Evolutionary conservation across 768 basidiomycete species (phyloP).

Genomic region (Kwoniella sp.): DNA sequence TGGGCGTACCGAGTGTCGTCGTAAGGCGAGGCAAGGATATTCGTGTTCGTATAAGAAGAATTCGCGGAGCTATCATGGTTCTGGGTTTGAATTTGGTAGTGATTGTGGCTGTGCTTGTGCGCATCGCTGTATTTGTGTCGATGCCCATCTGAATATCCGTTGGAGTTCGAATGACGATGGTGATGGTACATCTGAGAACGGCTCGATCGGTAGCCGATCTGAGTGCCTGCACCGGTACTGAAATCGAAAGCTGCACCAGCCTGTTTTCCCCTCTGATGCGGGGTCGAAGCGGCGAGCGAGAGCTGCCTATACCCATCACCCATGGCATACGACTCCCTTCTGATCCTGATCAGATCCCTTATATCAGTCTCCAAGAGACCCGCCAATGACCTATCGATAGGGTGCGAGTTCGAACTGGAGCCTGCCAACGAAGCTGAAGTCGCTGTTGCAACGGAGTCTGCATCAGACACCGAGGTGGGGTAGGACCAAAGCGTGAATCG

Average conservation of each 20-base stretch:
- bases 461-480: background rate
- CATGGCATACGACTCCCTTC: background rate
- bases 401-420: background rate
- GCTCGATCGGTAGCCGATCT: background rate
- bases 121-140: background rate
- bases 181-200: background rate
- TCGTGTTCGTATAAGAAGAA: too few species aligned
- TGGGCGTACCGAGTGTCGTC: too few species aligned
- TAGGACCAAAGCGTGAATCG: background rate
- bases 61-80: too few species aligned
- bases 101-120: background rate
- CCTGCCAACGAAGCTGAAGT: background rate
- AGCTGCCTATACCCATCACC: background rate
- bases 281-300: too few species aligned
- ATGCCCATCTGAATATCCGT: background rate
- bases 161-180: background rate
- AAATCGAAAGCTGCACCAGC: background rate
- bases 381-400: conserved; percentile 4
- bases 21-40: background rate
- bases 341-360: conserved; percentile 11
- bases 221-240: background rate
- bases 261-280: background rate
- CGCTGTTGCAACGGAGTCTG: too few species aligned
- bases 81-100: too few species aligned
- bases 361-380: conserved; percentile 14